Evolutionary conservation across 78 protist species (phyloP).

Genomic region (Dictyostelium intermedium): DNA sequence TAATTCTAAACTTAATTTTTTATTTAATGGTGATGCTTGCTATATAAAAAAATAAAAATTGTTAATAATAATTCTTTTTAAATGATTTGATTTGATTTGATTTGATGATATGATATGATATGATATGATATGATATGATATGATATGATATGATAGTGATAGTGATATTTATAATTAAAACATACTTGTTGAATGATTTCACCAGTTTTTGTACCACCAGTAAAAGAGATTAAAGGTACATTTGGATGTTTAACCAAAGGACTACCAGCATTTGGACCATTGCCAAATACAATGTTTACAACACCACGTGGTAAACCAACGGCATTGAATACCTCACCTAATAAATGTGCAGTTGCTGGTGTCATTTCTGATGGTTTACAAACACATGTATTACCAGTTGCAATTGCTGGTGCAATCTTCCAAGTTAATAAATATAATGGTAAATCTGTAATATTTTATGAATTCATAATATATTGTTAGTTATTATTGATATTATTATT

Average conservation of each 20-base stretch:
- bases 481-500: neutral
- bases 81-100: no score
- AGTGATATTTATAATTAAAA: neutral
- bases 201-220: slow-evolving; percentile 94
- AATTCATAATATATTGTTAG: neutral
- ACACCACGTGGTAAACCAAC: slow-evolving; percentile 91
- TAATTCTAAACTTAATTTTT: slow-evolving; percentile 90
- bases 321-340: slow-evolving; percentile 57
- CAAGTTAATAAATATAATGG: slow-evolving; percentile 94
- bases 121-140: no score
- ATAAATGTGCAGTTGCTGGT: slow-evolving; percentile 83
- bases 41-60: neutral
- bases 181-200: slow-evolving; percentile 30
- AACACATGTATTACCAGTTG: slow-evolving; percentile 85
- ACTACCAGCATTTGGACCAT: slow-evolving; percentile 72
- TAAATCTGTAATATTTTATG: slow-evolving; percentile 26
- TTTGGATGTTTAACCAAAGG: slow-evolving; percentile 82
- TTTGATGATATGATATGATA: no score
- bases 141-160: no score
- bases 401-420: slow-evolving; percentile 96
- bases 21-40: slow-evolving; percentile 79
- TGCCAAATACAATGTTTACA: slow-evolving; percentile 88
- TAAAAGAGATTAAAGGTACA: slow-evolving; percentile 88
- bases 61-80: no score
- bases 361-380: slow-evolving; percentile 93